Base-by-base conservation (phyloP, 2,329 filamentous ascomycete genomes). In the Curvularia spicifera region DNA sequence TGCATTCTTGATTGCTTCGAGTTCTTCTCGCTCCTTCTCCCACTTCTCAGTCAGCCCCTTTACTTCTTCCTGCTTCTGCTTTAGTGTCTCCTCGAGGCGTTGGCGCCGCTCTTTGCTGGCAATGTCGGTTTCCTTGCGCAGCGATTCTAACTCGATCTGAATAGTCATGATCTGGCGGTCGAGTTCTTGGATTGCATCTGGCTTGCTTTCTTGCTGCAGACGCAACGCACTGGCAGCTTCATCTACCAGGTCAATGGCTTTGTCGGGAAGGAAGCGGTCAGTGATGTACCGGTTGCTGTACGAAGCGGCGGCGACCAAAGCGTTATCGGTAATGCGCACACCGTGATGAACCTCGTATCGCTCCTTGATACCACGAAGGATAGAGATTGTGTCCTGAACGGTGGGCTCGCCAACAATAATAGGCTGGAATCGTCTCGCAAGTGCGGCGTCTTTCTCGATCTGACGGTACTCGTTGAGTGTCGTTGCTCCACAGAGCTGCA, bases 331-430 rank as follows among this genome's bases (percentile, higher is more conserved):
- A 65, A 99, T 98, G 53, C 93, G 85, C 0, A 98, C 94, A 78
- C 95, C 94, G 71, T 99, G 95, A 66, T 98, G 95, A 0, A 98
- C 91, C 76, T 98, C 95, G 71, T 99, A 99, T 66, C 93, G 91
- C 72, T 98, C 93, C 74, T 98, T 98, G 81, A 99, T 97, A 48
- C 94, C 95, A 71, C 95, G 88, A 0, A 99, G 82, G 56, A 99
- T 98, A 50, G 92, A 97, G 61, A 99, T 93, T 0, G 95, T 97
- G 66, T 97, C 93, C 66, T 91, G 87, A 0, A 98, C 93, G 0
- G 87, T 89, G 0, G 95, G 95, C 70, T 99, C 95, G 59, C 89
- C 91, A n/a, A 99, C 93, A 35, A 92, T 78, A 56, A 99, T 97
- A 0, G 95, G 93, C 71, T 99, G 95, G 76, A 99, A 98, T 59